Evolutionary conservation across 2,329 filamentous ascomycete genomes (phyloP).

Genomic region (Colletotrichum echinochloae): DNA sequence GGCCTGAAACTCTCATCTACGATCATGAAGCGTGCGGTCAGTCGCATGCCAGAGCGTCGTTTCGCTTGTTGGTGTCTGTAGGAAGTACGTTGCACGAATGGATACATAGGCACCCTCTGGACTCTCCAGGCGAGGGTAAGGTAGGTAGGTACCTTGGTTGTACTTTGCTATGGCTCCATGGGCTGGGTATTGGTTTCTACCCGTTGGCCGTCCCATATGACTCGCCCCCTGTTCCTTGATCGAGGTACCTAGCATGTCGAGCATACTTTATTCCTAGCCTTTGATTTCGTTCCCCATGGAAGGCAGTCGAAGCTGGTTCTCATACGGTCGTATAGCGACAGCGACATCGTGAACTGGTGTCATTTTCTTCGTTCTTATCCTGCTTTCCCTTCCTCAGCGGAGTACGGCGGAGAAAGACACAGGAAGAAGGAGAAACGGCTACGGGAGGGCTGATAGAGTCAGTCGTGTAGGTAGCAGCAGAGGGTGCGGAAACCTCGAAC

Average conservation of each 20-base stretch:
- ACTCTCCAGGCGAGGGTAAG: not conserved
- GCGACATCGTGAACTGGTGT: not conserved
- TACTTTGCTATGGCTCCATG: slow-evolving; percentile 13
- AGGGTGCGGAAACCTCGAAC: too few relatives aligned
- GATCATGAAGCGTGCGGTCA: slow-evolving; percentile 14
- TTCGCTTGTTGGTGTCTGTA: not conserved
- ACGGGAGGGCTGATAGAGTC: not conserved
- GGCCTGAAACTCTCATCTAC: not conserved
- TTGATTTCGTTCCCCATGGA: not conserved
- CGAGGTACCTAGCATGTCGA: slow-evolving; percentile 18
- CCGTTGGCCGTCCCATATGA: not conserved
- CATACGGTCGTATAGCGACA: not conserved
- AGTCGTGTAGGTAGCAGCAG: not conserved
- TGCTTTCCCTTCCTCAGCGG: not conserved
- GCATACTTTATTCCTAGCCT: slow-evolving; percentile 20
- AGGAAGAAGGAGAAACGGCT: not conserved
- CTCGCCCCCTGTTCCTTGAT: slow-evolving; percentile 7
- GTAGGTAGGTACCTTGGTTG: slow-evolving; percentile 6
- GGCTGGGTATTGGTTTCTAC: not conserved
- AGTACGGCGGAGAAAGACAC: too few relatives aligned
- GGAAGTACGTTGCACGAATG: not conserved
- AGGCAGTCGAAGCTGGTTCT: not conserved
- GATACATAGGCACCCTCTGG: not conserved
- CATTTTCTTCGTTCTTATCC: not conserved
- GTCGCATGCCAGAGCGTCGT: slow-evolving; percentile 24